Evolutionary conservation across 2,329 filamentous ascomycete genomes (phyloP).

Genomic region (Emmonsiellopsis sp.): DNA sequence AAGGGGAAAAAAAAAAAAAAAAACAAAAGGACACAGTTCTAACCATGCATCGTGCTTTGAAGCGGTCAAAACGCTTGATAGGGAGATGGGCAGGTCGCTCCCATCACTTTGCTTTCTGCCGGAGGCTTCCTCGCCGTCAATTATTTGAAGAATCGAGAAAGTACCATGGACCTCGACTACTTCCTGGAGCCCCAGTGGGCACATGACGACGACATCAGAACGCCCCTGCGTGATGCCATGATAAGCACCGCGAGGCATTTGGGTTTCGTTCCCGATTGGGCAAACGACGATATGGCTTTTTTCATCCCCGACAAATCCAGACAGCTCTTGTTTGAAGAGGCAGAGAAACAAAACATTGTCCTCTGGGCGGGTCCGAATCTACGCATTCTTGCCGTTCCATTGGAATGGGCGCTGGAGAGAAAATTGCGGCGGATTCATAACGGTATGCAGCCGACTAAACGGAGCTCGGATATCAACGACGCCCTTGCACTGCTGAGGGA

Average conservation of each 20-base stretch:
- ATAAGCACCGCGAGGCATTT: background rate
- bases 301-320: slow-evolving; percentile 3
- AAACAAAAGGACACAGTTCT: no score
- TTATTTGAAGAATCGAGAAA: background rate
- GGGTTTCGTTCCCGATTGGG: slow-evolving; percentile 2
- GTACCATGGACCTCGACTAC: background rate
- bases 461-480: slow-evolving; percentile 7
- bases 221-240: background rate
- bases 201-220: background rate
- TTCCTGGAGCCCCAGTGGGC: background rate
- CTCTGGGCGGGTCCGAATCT: slow-evolving; percentile 6
- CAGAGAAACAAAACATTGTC: slow-evolving; percentile 8
- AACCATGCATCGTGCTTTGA: no score
- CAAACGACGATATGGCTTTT: slow-evolving; percentile 6
- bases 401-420: slow-evolving; percentile 9
- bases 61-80: background rate
- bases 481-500: slow-evolving; percentile 6
- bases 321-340: slow-evolving; percentile 3
- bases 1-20: background rate
- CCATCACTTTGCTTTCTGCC: background rate
- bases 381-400: slow-evolving; percentile 6
- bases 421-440: slow-evolving; percentile 7
- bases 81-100: background rate
- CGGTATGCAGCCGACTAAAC: background rate
- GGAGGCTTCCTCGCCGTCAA: background rate